phyloP scores from a whole-genome alignment of 352 stramenopile species.

The Thraustotheca clavata region DNA sequence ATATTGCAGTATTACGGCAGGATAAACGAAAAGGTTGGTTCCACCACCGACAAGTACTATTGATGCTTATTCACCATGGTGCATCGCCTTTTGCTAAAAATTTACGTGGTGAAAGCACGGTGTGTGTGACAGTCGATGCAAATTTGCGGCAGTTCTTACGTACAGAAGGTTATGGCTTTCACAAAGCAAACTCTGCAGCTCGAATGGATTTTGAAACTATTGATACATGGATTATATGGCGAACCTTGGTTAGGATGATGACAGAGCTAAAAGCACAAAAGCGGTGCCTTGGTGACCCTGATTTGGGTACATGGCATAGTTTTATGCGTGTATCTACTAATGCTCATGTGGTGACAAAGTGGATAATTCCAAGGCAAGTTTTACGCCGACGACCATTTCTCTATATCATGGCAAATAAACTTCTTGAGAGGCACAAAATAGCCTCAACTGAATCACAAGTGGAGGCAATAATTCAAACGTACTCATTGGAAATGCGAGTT shows the following conservation, averaged over 20 bases:
- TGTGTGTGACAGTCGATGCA: background rate
- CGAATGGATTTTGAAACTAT: background rate
- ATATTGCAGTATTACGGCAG: background rate
- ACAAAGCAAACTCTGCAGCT: background rate
- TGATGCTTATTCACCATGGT: background rate
- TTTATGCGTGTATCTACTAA: background rate
- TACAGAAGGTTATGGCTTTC: conserved; percentile 9
- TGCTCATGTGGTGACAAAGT: background rate
- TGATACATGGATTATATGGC: conserved; percentile 7
- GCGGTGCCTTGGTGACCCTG: background rate
- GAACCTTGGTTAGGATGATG: background rate
- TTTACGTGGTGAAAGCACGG: background rate
- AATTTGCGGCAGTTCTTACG: conserved; percentile 4
- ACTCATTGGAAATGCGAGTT: background rate
- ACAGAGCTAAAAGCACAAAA: background rate
- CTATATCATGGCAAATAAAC: conserved; percentile 18
- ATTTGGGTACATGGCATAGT: conserved; percentile 13
- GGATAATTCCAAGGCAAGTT: background rate
- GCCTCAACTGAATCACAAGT: background rate
- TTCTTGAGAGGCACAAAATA: background rate
- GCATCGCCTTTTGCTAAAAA: conserved; percentile 15
- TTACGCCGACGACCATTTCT: background rate
- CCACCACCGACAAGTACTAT: background rate
- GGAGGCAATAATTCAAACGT: background rate
- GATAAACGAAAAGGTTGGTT: background rate